Percentiles rank a stretch among this genome's conserved stretches.
Conservation (phyloP, 2,329 filamentous ascomycete genomes). For the Simplicillium aogashimaense region DNA sequence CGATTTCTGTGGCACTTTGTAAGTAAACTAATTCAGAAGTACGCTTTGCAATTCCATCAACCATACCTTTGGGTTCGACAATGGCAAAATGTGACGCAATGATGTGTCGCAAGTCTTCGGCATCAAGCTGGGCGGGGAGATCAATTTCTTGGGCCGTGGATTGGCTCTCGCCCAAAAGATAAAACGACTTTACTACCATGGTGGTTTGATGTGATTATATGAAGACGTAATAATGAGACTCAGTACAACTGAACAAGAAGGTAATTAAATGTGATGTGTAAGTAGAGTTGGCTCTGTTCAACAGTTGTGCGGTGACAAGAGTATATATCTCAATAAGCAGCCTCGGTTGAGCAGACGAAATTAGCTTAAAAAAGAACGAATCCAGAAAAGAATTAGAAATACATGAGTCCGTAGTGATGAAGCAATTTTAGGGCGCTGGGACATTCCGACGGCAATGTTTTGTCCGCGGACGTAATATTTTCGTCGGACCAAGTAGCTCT, state of each 20-base stretch:
- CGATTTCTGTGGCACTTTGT: conserved; percentile 19
- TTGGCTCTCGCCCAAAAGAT: conserved; percentile 29
- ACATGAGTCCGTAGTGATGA: too few species aligned
- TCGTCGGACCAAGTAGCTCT: too few species aligned
- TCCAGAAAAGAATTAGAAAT: too few species aligned
- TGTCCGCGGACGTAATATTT: too few species aligned
- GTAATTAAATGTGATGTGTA: not conserved
- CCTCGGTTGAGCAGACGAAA: too few species aligned
- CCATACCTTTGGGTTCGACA: conserved; percentile 27
- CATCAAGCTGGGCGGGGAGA: conserved; percentile 20
- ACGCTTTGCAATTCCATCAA: not conserved
- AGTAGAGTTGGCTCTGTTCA: not conserved
- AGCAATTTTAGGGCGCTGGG: too few species aligned
- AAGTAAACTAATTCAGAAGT: not conserved
- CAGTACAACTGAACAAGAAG: not conserved
- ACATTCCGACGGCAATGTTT: too few species aligned
- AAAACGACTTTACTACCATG: conserved; percentile 28
- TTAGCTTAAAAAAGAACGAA: not conserved
- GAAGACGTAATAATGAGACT: not conserved
- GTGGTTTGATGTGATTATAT: not conserved
- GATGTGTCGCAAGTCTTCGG: conserved; percentile 26
- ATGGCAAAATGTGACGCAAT: conserved; percentile 32
- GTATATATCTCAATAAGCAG: too few species aligned
- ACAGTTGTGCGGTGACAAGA: too few species aligned
- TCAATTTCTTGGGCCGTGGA: conserved; percentile 25